Percentiles rank a stretch among this genome's conserved stretches.
These are phyloP conservation scores for Xylaria sp. DNA, from an alignment of 2,329 filamentous ascomycete genomes.

Conservation along the genomic window DNA sequence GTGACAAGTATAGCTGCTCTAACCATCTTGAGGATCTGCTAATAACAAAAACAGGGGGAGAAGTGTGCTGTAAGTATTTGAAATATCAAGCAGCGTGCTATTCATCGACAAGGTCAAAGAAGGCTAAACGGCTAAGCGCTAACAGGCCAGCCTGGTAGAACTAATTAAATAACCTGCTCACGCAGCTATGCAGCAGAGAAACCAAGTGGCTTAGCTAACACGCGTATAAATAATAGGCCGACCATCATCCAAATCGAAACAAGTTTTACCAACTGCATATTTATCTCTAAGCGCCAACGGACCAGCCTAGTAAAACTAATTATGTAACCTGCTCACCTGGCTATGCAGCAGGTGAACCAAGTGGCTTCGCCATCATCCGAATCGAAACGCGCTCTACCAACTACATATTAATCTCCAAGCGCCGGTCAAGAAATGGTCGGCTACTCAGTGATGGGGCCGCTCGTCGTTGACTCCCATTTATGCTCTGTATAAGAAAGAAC, in stretches of 20 bases:
- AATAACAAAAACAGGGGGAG: not conserved
- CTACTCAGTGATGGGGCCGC: slow-evolving; percentile 26
- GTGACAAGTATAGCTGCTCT: slow-evolving; percentile 6
- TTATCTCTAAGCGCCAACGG: not conserved
- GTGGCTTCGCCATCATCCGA: not conserved
- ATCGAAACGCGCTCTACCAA: slow-evolving; percentile 24
- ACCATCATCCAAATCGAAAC: slow-evolving; percentile 16
- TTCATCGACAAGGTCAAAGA: slow-evolving; percentile 14
- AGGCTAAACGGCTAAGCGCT: slow-evolving; percentile 10
- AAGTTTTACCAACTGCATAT: not conserved
- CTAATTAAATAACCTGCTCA: slow-evolving; percentile 11
- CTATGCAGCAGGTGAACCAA: not conserved
- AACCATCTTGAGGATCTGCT: slow-evolving; percentile 5
- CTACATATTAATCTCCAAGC: slow-evolving; percentile 29
- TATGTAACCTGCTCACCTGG: not conserved
- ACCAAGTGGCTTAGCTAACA: slow-evolving; percentile 15
- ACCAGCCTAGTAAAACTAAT: not conserved
- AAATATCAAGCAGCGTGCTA: slow-evolving; percentile 1
- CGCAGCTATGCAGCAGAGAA: slow-evolving; percentile 9
- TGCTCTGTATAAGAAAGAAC: slow-evolving; percentile 19
- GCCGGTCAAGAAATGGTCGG: slow-evolving; percentile 20
- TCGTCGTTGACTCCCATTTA: slow-evolving; percentile 20
- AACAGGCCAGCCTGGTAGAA: slow-evolving; percentile 13
- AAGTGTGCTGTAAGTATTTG: slow-evolving; percentile 3
- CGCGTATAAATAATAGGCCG: not conserved